A percentile compares a stretch with the other conserved stretches of the same genome.
These are phyloP conservation scores for Suillus discolor DNA, from an alignment of 768 basidiomycete genomes.

Conservation along the genomic window DNA sequence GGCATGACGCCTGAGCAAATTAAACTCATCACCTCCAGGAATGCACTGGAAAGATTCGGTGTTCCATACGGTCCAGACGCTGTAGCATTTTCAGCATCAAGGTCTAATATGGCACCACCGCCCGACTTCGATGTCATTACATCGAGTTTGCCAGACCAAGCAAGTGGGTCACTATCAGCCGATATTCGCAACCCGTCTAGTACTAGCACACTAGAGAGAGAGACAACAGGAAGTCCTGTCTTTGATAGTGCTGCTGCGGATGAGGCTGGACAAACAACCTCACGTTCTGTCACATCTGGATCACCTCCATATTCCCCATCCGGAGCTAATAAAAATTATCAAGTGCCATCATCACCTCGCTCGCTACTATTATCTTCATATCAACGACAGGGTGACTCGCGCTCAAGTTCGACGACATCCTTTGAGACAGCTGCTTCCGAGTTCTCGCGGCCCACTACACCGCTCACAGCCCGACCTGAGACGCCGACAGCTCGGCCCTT, in stretches of 20 bases:
- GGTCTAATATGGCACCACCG: conserved; percentile 47
- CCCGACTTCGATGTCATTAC: conserved; percentile 49
- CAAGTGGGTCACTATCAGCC: not conserved
- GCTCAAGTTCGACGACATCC: conserved; percentile 17
- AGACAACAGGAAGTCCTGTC: not conserved
- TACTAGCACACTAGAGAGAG: not conserved
- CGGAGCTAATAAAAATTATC: not conserved
- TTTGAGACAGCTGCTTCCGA: conserved; percentile 16
- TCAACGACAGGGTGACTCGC: conserved; percentile 12
- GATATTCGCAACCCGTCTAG: not conserved
- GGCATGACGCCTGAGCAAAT: conserved; percentile 58
- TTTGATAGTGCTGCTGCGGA: not conserved
- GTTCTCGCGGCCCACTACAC: conserved; percentile 4
- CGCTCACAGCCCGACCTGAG: conserved; percentile 18
- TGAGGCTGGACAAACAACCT: not conserved
- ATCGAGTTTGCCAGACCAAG: not conserved
- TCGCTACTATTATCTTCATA: conserved; percentile 1
- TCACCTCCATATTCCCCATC: conserved; percentile 2
- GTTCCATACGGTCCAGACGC: conserved; percentile 79
- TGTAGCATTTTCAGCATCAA: conserved; percentile 57
- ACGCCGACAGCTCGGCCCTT: conserved; percentile 25
- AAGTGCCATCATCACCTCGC: not conserved
- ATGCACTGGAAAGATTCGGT: conserved; percentile 68
- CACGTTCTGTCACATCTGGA: not conserved
- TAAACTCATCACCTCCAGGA: conserved; percentile 68